Conservation (phyloP, 352 stramenopile species). For the Phytophthora idaei region DNA sequence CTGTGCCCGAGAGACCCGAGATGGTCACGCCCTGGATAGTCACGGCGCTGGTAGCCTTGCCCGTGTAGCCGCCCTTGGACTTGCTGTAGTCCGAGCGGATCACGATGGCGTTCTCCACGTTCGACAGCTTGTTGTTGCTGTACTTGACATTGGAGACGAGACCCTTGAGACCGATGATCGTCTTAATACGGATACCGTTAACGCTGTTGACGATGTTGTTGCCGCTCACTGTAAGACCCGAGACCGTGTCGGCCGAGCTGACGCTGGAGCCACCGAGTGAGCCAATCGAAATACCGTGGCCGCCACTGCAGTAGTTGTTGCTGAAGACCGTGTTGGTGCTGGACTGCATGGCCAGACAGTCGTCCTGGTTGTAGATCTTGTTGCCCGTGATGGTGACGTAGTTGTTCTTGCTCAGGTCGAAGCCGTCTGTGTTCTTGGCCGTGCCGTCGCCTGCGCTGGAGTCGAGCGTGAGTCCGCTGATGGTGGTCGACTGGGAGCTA, state of each 20-base stretch:
- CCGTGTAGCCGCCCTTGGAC: conserved; percentile 19
- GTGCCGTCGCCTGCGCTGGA: conserved; percentile 25
- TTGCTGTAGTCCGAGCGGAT: conserved; percentile 35
- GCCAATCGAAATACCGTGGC: conserved; percentile 41
- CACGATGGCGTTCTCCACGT: conserved; percentile 25
- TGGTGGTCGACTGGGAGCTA: conserved; percentile 24
- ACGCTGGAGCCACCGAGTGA: conserved; percentile 29
- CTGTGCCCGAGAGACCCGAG: conserved; percentile 20
- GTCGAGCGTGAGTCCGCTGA: conserved; percentile 39
- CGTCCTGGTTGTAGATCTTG: conserved; percentile 27
- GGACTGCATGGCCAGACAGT: conserved; percentile 33
- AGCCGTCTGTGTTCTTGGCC: conserved; percentile 35
- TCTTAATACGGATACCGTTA: conserved; percentile 45
- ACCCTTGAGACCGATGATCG: conserved; percentile 30
- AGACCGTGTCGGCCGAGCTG: too few relatives aligned
- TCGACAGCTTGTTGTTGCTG: conserved; percentile 31
- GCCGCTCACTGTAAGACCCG: conserved; percentile 27
- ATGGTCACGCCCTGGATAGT: conserved; percentile 16
- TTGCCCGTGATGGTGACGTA: conserved; percentile 33
- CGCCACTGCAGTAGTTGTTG: too few relatives aligned
- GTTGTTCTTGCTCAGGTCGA: conserved; percentile 38
- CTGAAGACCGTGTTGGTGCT: conserved; percentile 26
- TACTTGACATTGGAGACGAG: too few relatives aligned
- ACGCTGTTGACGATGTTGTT: conserved; percentile 40
- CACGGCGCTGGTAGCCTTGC: conserved; percentile 13